Conservation (phyloP, 495 filamentous ascomycete species). For the Pyrenopolyporus hunteri region DNA sequence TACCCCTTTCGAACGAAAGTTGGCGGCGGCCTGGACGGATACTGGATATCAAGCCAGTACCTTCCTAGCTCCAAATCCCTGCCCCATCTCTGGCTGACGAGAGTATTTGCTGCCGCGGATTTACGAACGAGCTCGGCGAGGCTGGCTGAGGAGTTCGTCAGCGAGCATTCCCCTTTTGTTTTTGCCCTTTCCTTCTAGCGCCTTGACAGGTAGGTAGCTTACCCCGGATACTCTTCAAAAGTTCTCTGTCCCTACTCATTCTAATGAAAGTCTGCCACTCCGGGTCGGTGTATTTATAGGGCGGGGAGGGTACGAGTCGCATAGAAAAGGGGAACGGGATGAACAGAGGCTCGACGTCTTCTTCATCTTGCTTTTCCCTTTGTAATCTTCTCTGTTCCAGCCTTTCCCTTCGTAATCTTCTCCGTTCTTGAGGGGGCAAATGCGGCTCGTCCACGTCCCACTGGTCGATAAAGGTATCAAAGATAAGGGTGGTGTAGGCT, state of each 20-base stretch:
- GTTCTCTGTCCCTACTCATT: conserved; percentile 58
- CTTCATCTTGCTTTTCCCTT: conserved; percentile 29
- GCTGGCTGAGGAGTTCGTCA: conserved; percentile 30
- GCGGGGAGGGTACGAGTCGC: conserved; percentile 46
- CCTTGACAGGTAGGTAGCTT: conserved; percentile 14
- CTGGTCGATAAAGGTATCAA: conserved; percentile 32
- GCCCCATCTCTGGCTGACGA: conserved; percentile 28
- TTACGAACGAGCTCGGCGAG: conserved; percentile 38
- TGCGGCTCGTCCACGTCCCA: too few species aligned
- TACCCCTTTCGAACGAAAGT: conserved; percentile 50
- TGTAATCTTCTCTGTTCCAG: too few species aligned
- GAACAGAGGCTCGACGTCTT: conserved; percentile 55
- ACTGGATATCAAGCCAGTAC: conserved; percentile 50
- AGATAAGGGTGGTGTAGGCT: conserved; percentile 45
- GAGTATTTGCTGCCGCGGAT: conserved; percentile 10
- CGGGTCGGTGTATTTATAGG: conserved; percentile 67
- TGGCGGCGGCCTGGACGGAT: conserved; percentile 50
- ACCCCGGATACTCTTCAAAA: conserved; percentile 59
- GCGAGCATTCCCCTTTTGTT: not conserved
- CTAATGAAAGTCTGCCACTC: conserved; percentile 73
- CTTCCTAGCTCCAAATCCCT: conserved; percentile 32
- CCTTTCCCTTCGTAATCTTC: too few species aligned
- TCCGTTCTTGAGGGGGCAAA: too few species aligned
- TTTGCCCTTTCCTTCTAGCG: not conserved
- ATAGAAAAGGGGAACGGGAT: conserved; percentile 65